Base-by-base conservation (phyloP, 1,284 basidiomycete species). In the Marasmius oreades region DNA sequence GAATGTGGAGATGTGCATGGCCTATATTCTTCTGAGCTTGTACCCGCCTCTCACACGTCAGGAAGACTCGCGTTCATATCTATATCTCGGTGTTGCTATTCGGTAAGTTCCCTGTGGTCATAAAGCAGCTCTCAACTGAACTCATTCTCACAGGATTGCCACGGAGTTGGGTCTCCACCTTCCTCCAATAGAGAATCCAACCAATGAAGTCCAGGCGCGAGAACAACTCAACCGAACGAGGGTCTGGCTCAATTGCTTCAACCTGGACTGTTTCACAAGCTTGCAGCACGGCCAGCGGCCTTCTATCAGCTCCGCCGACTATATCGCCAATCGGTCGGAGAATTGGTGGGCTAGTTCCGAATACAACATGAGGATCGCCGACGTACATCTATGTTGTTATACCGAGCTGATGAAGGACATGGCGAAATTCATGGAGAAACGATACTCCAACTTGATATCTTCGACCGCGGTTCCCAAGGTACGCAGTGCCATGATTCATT, bases 161-260 rank as follows among this genome's bases (percentile, higher is more conserved):
- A 88, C 84, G 23, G 92, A 93, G 67, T 78, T 94, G 51, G 93
- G 93, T 63, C 77, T 95, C 47, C 89, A 95, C 63, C 78, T 88
- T 46, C 88, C 90, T 2, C 79, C 77, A 59, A 85, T 85, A 0
- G 81, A 83, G 6, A 85, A 85, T 59, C 84, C 85, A 5, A 70
- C 77, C 14, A 86, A 86, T 64, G 89, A 92, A 66, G 76, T 76
- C 56, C 86, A 92, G 58, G 88, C 88, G 23, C 84, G 92, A 50
- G 88, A 93, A 69, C 81, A 92, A 71, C 79, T 93, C 52, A 94
- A 93, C 66, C 84, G 92, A 18, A 90, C 90, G 36, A 84, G 92
- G 18, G 83, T 90, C 1, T 94, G 92, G 92, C 75, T 93, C 60
- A 91, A 90, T 67, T 92, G 91, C 70, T 92, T 88, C 72, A 91